Evolutionary conservation across 2,329 filamentous ascomycete genomes (phyloP), one percentile per base, ranked within the genome.

Genomic region (Clonostachys sp.): DNA sequence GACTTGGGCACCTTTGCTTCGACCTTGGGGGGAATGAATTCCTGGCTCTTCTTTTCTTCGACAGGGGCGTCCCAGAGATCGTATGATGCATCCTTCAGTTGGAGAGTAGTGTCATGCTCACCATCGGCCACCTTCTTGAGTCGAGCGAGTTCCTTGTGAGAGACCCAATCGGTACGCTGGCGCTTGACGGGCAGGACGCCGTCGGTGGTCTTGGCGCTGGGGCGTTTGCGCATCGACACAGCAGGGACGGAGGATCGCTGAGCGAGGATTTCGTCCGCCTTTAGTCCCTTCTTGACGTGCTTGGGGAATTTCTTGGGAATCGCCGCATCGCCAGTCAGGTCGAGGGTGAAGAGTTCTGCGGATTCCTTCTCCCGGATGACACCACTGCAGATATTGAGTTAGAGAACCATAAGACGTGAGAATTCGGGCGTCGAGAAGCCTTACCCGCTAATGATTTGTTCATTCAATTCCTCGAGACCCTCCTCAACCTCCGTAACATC

Each of bases 401-500:
- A 20, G 30, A 41, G 7, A 40, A 35, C 41, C 24, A 10, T 30
- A 30, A 30, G 24, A 30, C 8, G 24, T 30, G 24, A 30, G 3
- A 10, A 10, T 9, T 4, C 9, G 8, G 24, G 24, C 24, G 24
- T 43, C n/a, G n/a, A 40, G 38, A 9, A 44, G 41, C 16, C 73
- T 50, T 75, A 92, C 90, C 94, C 94, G 74, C 86, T 80, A 55
- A 95, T 94, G 51, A 96, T 86, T 72, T 97, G 88, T 50, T 95
- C 87, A 59, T 94, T 90, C 55, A 95, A 74, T 60, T 87, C 79
- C 53, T 91, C 86, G 34, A 99, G 80, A 51, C 94, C 94, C 46
- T 86, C 73, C 59, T 92, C 80, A 24, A 99, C 81, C 52, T 95
- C 86, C 30, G 89, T 86, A 52, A 97, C 81, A 69, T 99, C 90